Conservation (phyloP, 257 asterid species). For the Orobanche coerulescens region DNA sequence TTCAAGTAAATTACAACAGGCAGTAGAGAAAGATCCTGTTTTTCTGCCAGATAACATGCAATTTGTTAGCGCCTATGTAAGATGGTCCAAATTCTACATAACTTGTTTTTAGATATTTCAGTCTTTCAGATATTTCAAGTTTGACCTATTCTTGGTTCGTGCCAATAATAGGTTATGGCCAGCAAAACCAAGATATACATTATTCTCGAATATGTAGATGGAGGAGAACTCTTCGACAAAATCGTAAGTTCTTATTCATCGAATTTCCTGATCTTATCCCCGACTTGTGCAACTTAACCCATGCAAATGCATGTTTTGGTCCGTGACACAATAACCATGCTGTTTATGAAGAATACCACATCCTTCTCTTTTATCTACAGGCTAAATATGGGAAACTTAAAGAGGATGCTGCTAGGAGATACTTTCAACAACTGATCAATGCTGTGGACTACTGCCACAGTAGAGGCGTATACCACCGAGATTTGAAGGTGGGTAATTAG, state of each 20-base stretch:
- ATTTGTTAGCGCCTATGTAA: too few relatives aligned
- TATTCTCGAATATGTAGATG: constrained; percentile 68
- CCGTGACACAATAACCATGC: neutral
- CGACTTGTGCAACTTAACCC: neutral
- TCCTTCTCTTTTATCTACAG: constrained; percentile 25
- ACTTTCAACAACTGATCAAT: constrained; percentile 75
- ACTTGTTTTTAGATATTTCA: neutral
- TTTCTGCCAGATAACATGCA: too few relatives aligned
- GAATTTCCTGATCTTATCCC: neutral
- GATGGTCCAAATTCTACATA: neutral
- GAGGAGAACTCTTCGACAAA: constrained; percentile 84
- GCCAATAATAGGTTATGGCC: constrained; percentile 57
- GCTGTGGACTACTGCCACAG: constrained; percentile 92
- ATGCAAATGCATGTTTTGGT: neutral
- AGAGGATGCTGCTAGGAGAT: constrained; percentile 60
- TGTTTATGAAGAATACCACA: neutral
- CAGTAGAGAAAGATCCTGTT: neutral
- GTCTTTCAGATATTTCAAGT: neutral
- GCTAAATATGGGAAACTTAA: constrained; percentile 65
- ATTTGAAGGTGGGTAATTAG: constrained; percentile 61
- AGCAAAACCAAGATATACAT: constrained; percentile 78
- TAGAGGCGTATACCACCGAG: constrained; percentile 78
- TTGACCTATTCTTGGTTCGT: neutral
- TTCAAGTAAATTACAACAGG: neutral
- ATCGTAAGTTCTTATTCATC: constrained; percentile 40